Base-by-base conservation (phyloP, 257 asterid species). In the Craterostigma plantagineum region DNA sequence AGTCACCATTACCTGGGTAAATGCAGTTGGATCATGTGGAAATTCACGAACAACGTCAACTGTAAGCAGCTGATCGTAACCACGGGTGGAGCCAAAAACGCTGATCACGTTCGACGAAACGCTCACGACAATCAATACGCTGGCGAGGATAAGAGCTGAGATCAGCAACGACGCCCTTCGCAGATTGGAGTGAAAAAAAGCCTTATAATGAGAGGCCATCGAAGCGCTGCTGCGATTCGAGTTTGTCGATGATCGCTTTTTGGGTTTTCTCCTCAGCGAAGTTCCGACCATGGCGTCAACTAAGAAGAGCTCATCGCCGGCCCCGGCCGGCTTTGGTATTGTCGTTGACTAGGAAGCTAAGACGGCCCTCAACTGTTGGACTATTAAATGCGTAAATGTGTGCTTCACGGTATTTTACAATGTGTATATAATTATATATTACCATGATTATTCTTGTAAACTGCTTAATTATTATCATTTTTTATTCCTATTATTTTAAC, bases 11-110 rank as follows among this genome's bases (percentile, higher is more conserved):
- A 85, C 96, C 96, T 85, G 92, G 49, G 92, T 81, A 43, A 85
- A 85, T 10, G 96, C 96, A 10, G 14, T 33, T 3, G 92, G 79
- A 58, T 85, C 94, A 56, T 85, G 96, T 38, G 91, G 91, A 55
- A 64, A 85, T 67, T 60, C 92, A 45, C 67, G 70, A 63, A 85
- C 68, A 37, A 85, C 83, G 68, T 71, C 57, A 42, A 58, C 69
- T 11, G 75, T 53, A 57, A 77, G 70, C 63, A 81, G 45, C 15
- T 44, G 68, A 56, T 49, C 61, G 9, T 60, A 42, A 7, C 18
- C 50, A 1, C 51, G 46, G n/a, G 63, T 51, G 16, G 67, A 46
- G 46, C 43, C 66, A n/a, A 53, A 49, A 9, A 42, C 61, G 41
- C 37, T 13, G 17, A 53, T 34, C 46, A 53, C 46, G 64, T 54